These are phyloP conservation scores for Zelonia costaricensis DNA, from an alignment of 208 protist genomes.

Conservation along the genomic window DNA sequence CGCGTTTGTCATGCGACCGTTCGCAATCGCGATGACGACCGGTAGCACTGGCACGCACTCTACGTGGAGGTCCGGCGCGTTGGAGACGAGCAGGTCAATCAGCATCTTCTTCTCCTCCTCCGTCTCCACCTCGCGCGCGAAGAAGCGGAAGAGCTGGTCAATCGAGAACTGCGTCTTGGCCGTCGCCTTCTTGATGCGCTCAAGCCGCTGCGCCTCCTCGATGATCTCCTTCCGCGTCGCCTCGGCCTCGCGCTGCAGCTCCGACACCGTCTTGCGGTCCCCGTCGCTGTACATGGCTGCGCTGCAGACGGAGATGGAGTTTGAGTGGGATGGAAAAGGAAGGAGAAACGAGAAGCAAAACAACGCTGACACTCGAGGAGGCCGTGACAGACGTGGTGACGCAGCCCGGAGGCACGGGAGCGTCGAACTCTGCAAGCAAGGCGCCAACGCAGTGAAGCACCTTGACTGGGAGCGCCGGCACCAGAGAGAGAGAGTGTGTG, in stretches of 20 bases:
- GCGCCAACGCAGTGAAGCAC: no score
- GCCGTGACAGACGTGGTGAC: no score
- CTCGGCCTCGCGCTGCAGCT: slow-evolving; percentile 77
- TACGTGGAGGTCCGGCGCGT: slow-evolving; percentile 66
- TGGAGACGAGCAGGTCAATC: slow-evolving; percentile 61
- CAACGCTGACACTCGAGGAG: no score
- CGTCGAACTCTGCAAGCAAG: no score
- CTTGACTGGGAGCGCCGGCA: no score
- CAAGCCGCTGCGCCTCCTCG: slow-evolving; percentile 66
- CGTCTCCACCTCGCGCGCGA: slow-evolving; percentile 66
- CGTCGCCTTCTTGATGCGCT: slow-evolving; percentile 61
- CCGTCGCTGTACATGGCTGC: slow-evolving; percentile 90
- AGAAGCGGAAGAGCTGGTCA: slow-evolving; percentile 81
- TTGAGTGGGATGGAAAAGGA: no score
- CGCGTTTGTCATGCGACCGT: slow-evolving; percentile 66
- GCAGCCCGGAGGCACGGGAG: no score
- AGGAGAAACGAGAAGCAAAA: no score
- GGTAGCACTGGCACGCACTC: slow-evolving; percentile 69
- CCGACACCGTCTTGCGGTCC: slow-evolving; percentile 81
- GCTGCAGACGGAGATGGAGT: no score
- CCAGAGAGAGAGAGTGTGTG: no score
- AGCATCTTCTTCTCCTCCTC: slow-evolving; percentile 67
- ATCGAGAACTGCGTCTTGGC: slow-evolving; percentile 72
- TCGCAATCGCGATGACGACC: slow-evolving; percentile 71
- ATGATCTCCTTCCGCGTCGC: slow-evolving; percentile 58